Percentiles rank a stretch among this genome's conserved stretches.
These are phyloP conservation scores for Alternaria sp. DNA, from an alignment of 2,329 filamentous ascomycete genomes.

Conservation along the genomic window DNA sequence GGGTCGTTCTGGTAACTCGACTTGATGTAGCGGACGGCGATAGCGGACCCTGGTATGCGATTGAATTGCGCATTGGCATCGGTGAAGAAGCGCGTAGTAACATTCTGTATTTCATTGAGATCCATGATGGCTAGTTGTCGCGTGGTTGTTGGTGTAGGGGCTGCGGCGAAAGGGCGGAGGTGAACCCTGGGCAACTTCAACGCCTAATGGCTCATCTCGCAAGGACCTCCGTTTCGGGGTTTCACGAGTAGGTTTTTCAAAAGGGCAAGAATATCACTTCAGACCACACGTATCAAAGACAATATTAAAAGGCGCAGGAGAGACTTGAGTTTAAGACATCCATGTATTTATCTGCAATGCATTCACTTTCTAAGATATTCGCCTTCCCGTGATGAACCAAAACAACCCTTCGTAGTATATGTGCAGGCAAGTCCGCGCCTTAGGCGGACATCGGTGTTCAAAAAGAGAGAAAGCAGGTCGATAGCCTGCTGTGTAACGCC, in stretches of 20 bases:
- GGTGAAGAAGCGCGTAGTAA: slow-evolving; percentile 63
- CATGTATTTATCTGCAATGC: slow-evolving; percentile 46
- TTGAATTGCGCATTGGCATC: slow-evolving; percentile 75
- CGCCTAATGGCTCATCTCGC: slow-evolving; percentile 16
- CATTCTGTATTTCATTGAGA: slow-evolving; percentile 63
- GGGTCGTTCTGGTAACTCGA: slow-evolving; percentile 98
- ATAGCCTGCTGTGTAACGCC: slow-evolving; percentile 41
- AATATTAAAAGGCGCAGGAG: background rate
- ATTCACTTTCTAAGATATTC: slow-evolving; percentile 52
- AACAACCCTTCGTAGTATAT: slow-evolving; percentile 48
- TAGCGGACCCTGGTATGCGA: slow-evolving; percentile 90
- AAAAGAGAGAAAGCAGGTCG: slow-evolving; percentile 37
- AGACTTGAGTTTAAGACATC: slow-evolving; percentile 22
- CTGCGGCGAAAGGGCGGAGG: slow-evolving; percentile 37
- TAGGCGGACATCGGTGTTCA: slow-evolving; percentile 31
- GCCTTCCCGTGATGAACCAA: slow-evolving; percentile 39
- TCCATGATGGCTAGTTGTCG: slow-evolving; percentile 57
- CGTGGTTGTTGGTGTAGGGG: slow-evolving; percentile 17
- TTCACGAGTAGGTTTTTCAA: background rate
- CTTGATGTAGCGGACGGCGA: slow-evolving; percentile 92
- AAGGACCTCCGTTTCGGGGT: background rate
- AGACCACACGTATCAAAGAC: background rate
- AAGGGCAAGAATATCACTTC: background rate
- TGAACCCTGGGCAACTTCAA: slow-evolving; percentile 18
- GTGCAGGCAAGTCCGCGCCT: slow-evolving; percentile 40